These are phyloP conservation scores for Setaria italica DNA, from an alignment of 202 grass and related monocot genomes.

Conservation along the genomic window DNA sequence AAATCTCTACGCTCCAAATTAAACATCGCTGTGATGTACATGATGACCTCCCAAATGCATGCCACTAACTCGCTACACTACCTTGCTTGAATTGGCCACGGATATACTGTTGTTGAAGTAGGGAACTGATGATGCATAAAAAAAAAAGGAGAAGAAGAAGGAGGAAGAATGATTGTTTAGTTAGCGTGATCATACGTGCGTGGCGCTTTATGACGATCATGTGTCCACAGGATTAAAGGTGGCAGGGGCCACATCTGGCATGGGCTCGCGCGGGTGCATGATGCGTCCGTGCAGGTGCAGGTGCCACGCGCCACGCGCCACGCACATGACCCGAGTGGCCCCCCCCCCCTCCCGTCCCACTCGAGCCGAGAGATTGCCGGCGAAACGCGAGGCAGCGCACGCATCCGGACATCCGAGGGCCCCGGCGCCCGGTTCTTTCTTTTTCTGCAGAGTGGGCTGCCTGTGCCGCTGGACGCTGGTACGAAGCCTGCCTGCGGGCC, in stretches of 20 bases:
- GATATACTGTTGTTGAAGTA: too few species aligned
- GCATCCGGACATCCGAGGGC: conserved; percentile 17
- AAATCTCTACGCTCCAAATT: too few species aligned
- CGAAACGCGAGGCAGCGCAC: conserved; percentile 13
- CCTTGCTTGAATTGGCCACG: too few species aligned
- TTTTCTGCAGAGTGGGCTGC: neutral
- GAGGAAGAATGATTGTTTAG: neutral
- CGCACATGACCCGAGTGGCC: neutral
- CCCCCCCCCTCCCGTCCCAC: neutral
- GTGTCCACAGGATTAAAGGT: conserved; percentile 37
- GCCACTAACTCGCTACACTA: too few species aligned
- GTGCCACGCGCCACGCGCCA: neutral
- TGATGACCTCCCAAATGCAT: too few species aligned
- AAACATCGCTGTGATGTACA: too few species aligned
- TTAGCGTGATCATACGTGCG: neutral
- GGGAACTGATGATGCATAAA: too few species aligned
- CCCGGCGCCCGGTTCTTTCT: neutral
- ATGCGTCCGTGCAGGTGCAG: neutral
- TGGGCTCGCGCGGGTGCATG: conserved; percentile 6
- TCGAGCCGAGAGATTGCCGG: neutral
- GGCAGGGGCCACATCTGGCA: neutral
- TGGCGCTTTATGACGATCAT: conserved; percentile 33
- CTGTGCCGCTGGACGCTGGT: neutral
- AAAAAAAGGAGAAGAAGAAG: neutral
- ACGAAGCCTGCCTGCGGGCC: neutral